phyloP scores from a whole-genome alignment of 441 rosid species.

The Syzygium syzygioides region DNA sequence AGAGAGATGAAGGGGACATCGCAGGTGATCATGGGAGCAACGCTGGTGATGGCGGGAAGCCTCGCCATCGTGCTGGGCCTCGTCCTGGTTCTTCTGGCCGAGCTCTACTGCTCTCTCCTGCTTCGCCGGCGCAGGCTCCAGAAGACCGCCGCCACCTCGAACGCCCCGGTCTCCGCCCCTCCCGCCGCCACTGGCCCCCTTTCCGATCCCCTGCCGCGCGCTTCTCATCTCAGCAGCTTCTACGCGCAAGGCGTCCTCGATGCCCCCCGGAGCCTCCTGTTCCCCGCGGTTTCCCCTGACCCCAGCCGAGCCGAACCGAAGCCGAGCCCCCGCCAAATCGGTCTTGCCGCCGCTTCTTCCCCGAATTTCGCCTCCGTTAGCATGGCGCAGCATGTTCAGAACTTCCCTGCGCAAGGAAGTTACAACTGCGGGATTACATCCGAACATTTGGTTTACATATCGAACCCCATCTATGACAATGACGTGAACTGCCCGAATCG shows the following conservation, averaged over 20 bases:
- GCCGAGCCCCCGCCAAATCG: slow-evolving; percentile 21
- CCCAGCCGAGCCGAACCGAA: slow-evolving; percentile 2
- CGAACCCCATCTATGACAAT: slow-evolving; percentile 67
- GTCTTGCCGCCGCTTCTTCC: slow-evolving; percentile 18
- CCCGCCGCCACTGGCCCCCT: not conserved
- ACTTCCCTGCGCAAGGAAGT: not conserved
- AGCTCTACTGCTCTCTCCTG: slow-evolving; percentile 81
- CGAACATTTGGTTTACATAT: slow-evolving; percentile 57
- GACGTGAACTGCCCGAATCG: slow-evolving; percentile 22
- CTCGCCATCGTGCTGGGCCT: slow-evolving; percentile 67
- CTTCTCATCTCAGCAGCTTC: slow-evolving; percentile 38
- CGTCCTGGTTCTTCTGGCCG: slow-evolving; percentile 64
- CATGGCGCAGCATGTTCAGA: not conserved
- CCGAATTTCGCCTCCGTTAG: slow-evolving; percentile 1
- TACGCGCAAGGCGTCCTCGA: slow-evolving; percentile 61
- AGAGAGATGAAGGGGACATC: slow-evolving; percentile 58
- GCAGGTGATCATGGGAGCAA: slow-evolving; percentile 82
- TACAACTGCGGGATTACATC: not conserved
- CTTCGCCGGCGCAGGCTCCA: slow-evolving; percentile 40
- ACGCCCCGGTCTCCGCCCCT: slow-evolving; percentile 9
- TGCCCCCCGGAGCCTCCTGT: slow-evolving; percentile 52
- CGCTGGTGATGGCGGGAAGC: slow-evolving; percentile 67
- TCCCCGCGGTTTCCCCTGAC: slow-evolving; percentile 29
- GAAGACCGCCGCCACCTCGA: slow-evolving; percentile 7
- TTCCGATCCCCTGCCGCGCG: slow-evolving; percentile 9